A percentile compares a stretch with the other conserved stretches of the same genome.
These are phyloP conservation scores for Aspergillus fischeri DNA, from an alignment of 2,329 filamentous ascomycete genomes.

Conservation along the genomic window DNA sequence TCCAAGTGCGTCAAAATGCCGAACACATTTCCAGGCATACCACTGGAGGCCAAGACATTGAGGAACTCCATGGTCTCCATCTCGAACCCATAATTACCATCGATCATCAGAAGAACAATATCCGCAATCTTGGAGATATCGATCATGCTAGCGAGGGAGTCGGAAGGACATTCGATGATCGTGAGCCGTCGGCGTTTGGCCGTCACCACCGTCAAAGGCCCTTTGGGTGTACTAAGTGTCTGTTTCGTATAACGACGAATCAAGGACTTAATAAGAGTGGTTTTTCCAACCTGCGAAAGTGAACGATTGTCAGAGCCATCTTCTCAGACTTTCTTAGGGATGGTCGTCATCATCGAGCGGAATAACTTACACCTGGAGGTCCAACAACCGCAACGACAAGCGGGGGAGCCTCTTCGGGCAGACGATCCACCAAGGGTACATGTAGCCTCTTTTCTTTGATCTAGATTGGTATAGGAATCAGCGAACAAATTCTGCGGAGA, in stretches of 20 bases:
- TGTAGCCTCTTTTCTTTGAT: slow-evolving; percentile 95
- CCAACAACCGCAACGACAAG: slow-evolving; percentile 92
- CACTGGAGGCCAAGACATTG: slow-evolving; percentile 85
- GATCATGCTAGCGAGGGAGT: slow-evolving; percentile 93
- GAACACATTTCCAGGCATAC: slow-evolving; percentile 98
- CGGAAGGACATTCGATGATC: slow-evolving; percentile 91
- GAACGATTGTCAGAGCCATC: slow-evolving; percentile 1
- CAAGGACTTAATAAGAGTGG: slow-evolving; percentile 89
- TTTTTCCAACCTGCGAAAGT: slow-evolving; percentile 65
- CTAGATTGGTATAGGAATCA: slow-evolving; percentile 41
- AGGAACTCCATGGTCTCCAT: slow-evolving; percentile 99
- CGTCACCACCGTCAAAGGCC: slow-evolving; percentile 92
- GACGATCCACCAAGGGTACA: slow-evolving; percentile 90
- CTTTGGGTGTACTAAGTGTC: slow-evolving; percentile 80
- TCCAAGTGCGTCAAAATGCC: slow-evolving; percentile 95
- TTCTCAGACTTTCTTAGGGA: not conserved
- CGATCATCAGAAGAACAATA: slow-evolving; percentile 95
- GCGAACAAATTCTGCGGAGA: not conserved
- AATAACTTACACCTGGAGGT: slow-evolving; percentile 69
- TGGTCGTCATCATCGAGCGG: not conserved
- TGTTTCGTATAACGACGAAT: slow-evolving; percentile 95
- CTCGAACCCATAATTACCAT: slow-evolving; percentile 97
- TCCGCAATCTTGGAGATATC: slow-evolving; percentile 96
- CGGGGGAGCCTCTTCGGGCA: slow-evolving; percentile 92
- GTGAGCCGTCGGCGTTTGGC: slow-evolving; percentile 93